Evolutionary conservation across 306 rosid species (phyloP), one percentile per base, ranked within the genome.

Genomic region (Quercus suber): DNA sequence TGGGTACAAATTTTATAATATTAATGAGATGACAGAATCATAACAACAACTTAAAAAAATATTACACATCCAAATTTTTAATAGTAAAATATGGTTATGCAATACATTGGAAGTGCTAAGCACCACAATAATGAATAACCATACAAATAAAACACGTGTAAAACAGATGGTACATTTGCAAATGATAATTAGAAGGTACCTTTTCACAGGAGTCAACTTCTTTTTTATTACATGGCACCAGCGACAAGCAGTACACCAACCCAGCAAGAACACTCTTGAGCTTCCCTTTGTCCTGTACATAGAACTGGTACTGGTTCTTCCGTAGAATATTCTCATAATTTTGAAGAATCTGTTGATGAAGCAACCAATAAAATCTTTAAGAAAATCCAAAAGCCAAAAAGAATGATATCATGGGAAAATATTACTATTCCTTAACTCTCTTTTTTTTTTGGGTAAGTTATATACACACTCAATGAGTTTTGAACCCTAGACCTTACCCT

Each of bases 281-380:
- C 82, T 91, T 95, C 61, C 90, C 91, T 85, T 85, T 90, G 75
- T 91, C 98, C 79, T 81, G 93, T 72, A 90, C 80, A 87, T 76
- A 83, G 82, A 82, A 86, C 80, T 89, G 89, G 90, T 88, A 86
- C 80, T 89, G 89, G 91, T 88, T 90, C 86, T 87, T 85, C 80
- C 74, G 82, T 43, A 95, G 86, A 80, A 95, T 87, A 79, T 92
- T 90, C 85, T 78, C 94, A 37, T 86, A 92, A 84, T 82, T 95
- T 73, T 88, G 91, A 84, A 95, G 90, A 86, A 92, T 87, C 97
- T 92, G 98, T 68, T 52, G 64, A 81, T 77, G 78, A 83, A 73
- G 52, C 80, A 83, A 80, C 73, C 63, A 59, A 49, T 33, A 25
- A 68, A 84, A 74, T 60, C 74, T 45, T 69, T 25, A 11, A 60